phyloP scores from a whole-genome alignment of 495 filamentous ascomycete genomes.

The Jackrogersella multiformis region DNA sequence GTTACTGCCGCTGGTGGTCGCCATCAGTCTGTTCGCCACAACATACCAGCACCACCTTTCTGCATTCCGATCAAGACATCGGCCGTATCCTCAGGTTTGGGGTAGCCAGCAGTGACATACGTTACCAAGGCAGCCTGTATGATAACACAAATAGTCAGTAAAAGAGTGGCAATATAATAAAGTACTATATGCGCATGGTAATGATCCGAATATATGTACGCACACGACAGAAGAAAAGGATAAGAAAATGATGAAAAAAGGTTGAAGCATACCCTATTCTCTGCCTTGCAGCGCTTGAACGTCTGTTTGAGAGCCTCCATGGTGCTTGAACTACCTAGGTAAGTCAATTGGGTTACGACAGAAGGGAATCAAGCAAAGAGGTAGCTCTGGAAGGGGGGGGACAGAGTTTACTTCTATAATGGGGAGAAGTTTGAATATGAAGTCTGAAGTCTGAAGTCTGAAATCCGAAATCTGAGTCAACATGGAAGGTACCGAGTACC shows the following conservation, averaged over 20 bases:
- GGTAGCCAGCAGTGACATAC: constrained; percentile 96
- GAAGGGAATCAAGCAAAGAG: neutral
- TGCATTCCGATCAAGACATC: constrained; percentile 89
- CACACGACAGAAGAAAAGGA: neutral
- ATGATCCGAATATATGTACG: neutral
- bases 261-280: constrained; percentile 66
- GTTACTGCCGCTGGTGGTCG: neutral
- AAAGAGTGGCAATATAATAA: neutral
- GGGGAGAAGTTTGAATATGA: no score
- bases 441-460: no score
- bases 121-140: constrained; percentile 82
- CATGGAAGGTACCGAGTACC: neutral
- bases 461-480: constrained; percentile 18
- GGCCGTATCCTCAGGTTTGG: constrained; percentile 80
- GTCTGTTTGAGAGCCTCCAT: constrained; percentile 86
- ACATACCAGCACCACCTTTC: constrained; percentile 87
- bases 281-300: constrained; percentile 86
- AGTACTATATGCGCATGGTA: neutral
- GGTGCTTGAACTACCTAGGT: constrained; percentile 5
- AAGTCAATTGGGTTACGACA: constrained; percentile 9
- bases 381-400: neutral
- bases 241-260: neutral
- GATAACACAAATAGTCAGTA: constrained; percentile 2
- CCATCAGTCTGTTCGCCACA: neutral
- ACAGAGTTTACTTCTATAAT: constrained; percentile 7